Evolutionary conservation across 352 stramenopile genomes (phyloP).

Genomic region (Globisporangium apiculatum): DNA sequence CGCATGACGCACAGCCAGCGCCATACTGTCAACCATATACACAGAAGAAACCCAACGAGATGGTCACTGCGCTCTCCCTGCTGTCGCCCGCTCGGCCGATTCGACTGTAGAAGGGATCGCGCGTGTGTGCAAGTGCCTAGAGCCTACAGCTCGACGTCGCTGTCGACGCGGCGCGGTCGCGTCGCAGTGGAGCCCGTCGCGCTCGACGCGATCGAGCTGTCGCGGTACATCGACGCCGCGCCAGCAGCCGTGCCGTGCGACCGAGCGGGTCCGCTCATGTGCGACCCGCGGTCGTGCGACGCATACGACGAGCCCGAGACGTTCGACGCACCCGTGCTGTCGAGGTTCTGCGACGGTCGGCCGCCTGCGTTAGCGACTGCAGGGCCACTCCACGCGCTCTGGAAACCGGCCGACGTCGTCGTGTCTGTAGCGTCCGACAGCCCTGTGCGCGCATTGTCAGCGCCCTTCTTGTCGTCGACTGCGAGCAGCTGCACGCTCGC

Average conservation of each 20-base stretch:
- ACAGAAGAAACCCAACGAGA: neutral
- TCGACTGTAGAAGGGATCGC: too few species aligned
- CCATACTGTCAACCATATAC: neutral
- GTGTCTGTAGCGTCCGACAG: slow-evolving; percentile 12
- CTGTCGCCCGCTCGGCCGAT: too few species aligned
- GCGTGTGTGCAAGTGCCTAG: neutral
- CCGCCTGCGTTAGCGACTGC: neutral
- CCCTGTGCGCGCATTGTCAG: slow-evolving; percentile 11
- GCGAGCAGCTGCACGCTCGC: slow-evolving; percentile 26
- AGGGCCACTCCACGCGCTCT: slow-evolving; percentile 14
- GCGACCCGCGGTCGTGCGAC: slow-evolving; percentile 14
- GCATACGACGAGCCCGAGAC: slow-evolving; percentile 12
- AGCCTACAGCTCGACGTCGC: slow-evolving; percentile 53
- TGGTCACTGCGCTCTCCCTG: too few species aligned
- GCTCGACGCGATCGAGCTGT: slow-evolving; percentile 15
- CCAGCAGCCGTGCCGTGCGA: slow-evolving; percentile 20
- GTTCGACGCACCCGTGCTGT: slow-evolving; percentile 12
- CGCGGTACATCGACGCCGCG: slow-evolving; percentile 9
- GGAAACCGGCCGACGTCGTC: slow-evolving; percentile 18
- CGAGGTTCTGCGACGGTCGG: slow-evolving; percentile 11
- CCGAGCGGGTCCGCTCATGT: slow-evolving; percentile 18
- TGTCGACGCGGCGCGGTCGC: slow-evolving; percentile 36
- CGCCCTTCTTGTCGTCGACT: slow-evolving; percentile 15
- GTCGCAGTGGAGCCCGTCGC: slow-evolving; percentile 1
- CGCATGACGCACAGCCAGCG: too few species aligned